phyloP scores from a whole-genome alignment of 441 rosid species.

The Croton laevigatus region DNA sequence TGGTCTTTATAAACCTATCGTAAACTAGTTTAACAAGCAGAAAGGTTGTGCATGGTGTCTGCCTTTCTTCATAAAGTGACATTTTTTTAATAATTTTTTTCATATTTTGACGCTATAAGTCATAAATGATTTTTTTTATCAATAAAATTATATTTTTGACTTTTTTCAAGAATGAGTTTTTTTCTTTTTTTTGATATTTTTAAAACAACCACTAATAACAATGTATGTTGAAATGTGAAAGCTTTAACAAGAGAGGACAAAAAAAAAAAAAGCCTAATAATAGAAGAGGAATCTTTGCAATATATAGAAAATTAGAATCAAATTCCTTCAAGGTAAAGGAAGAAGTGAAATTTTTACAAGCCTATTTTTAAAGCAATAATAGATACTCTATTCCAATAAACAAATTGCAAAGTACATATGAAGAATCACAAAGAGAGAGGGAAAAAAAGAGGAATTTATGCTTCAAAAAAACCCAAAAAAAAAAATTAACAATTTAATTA shows the following conservation, averaged over 20 bases:
- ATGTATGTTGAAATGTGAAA: too few species aligned
- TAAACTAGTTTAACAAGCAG: too few species aligned
- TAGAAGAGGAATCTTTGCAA: slow-evolving; percentile 11
- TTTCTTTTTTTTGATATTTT: too few species aligned
- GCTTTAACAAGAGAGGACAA: neutral
- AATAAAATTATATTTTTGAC: too few species aligned
- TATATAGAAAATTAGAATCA: neutral
- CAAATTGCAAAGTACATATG: slow-evolving; percentile 16
- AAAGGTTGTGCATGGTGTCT: too few species aligned
- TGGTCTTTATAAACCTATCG: too few species aligned
- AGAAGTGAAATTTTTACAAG: slow-evolving; percentile 9
- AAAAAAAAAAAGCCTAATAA: neutral
- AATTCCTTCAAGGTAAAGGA: slow-evolving; percentile 4
- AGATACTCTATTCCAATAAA: slow-evolving; percentile 18
- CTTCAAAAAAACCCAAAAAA: slow-evolving; percentile 24
- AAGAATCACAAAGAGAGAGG: slow-evolving; percentile 21
- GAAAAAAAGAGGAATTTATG: slow-evolving; percentile 12
- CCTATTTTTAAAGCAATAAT: slow-evolving; percentile 19
- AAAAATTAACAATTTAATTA: slow-evolving; percentile 15
- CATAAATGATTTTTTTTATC: too few species aligned
- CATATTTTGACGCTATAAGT: too few species aligned
- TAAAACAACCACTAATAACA: too few species aligned
- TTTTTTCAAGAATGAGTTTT: too few species aligned
- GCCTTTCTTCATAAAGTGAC: too few species aligned
- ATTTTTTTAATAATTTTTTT: too few species aligned